Evolutionary conservation across 768 basidiomycete species (phyloP), one percentile per base, ranked within the genome.

Genomic region (Hemileccinum impolitum): DNA sequence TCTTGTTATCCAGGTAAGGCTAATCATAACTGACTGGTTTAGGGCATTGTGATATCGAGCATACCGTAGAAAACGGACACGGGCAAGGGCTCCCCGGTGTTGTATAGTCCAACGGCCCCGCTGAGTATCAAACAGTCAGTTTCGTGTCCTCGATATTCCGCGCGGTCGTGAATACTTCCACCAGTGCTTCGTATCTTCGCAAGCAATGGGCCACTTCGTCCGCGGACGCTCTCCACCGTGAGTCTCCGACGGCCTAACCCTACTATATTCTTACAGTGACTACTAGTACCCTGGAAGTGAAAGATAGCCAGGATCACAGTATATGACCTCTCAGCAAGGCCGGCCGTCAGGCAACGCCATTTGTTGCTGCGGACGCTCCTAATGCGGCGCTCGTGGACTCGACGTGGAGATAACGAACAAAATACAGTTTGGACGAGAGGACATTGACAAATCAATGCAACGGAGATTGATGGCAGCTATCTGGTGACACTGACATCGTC

Each of bases 1-100:
- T 13, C 13, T 34, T 10, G 34, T 34, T 11, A 31, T 18, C 8
- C 23, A 23, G 6, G 23, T 8, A 37, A n/a, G 19, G 21, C 21
- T 51, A n/a, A 45, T 31, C 21, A 4, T 15, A 17, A 43, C 2
- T 0, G 15, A 19, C 9, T 17, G 8, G 15, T 19, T 15, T 40
- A 79, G 76, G 77, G 76, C 77, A 78, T 49, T 79, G 78, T 38
- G 81, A 82, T 54, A 64, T 70, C 10, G 71, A 81, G 11, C 81
- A 83, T 58, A 74, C 79, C 4, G 82, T 82, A 8, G 81, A 82
- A 57, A 48, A 53, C 4, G 64, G 70, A 21, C 80, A 82, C 56
- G 14, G 80, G 82, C 1, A 58, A 52, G 13, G 79, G 81, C 56
- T 81, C 79, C 0, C 79, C 79, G 0, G 79, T 81, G 8, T 45